Percentiles rank a stretch among this genome's conserved stretches.
Evolutionary conservation across 1,284 basidiomycete species (phyloP).

Genomic region (Fomitopsis betulina): DNA sequence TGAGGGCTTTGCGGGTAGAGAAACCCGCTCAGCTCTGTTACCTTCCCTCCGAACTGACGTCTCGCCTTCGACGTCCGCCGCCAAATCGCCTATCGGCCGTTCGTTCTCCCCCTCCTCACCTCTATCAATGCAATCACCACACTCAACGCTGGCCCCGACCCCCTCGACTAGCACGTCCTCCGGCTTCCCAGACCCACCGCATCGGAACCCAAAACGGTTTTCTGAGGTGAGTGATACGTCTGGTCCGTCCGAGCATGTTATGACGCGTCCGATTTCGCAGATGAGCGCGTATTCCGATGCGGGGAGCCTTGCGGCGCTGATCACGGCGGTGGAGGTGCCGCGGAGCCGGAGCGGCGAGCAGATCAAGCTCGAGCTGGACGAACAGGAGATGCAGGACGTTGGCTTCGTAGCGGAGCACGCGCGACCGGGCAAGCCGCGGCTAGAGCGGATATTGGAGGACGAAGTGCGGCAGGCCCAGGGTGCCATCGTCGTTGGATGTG

Average conservation of each 20-base stretch:
- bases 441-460: slow-evolving; percentile 61
- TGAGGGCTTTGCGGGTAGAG: not conserved
- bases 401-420: slow-evolving; percentile 65
- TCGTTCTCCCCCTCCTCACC: not conserved
- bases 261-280: slow-evolving; percentile 13
- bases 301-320: slow-evolving; percentile 24
- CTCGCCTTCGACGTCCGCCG: too few relatives aligned
- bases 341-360: slow-evolving; percentile 18
- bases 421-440: slow-evolving; percentile 69
- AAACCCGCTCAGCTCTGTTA: not conserved
- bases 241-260: not conserved
- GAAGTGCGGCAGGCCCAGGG: slow-evolving; percentile 59
- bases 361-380: slow-evolving; percentile 53
- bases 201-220: not conserved
- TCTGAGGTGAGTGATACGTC: not conserved
- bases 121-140: not conserved
- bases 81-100: not conserved
- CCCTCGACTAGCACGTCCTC: not conserved
- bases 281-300: slow-evolving; percentile 25
- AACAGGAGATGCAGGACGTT: slow-evolving; percentile 66
- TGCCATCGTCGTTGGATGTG: slow-evolving; percentile 64
- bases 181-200: not conserved
- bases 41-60: not conserved
- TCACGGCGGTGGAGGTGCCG: slow-evolving; percentile 19
- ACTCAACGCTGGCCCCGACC: not conserved